Conservation (phyloP, 1,284 basidiomycete genomes). For the Trametes pubescens region DNA sequence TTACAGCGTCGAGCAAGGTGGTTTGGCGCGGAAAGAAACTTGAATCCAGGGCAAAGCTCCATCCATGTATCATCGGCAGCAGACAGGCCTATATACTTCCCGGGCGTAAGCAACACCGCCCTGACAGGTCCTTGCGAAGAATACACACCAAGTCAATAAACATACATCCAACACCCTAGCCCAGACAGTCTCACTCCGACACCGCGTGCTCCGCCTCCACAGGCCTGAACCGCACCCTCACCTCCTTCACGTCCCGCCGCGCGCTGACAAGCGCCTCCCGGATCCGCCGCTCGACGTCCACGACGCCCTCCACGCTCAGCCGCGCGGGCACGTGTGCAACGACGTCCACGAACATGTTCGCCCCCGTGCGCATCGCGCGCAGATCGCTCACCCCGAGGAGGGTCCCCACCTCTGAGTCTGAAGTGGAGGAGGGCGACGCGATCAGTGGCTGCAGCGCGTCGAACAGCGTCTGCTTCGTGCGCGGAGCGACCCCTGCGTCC, state of each 20-base stretch:
- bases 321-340: conserved; percentile 70
- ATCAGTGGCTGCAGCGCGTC: conserved; percentile 64
- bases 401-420: conserved; percentile 19
- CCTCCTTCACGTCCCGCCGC: conserved; percentile 81
- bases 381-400: conserved; percentile 67
- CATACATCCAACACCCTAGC: background rate
- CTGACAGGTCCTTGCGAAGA: background rate
- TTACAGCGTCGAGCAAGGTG: too few relatives aligned
- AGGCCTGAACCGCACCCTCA: conserved; percentile 76
- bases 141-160: background rate
- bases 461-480: conserved; percentile 62
- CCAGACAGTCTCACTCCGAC: background rate
- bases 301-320: conserved; percentile 67
- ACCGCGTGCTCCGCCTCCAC: background rate
- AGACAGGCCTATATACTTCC: too few relatives aligned
- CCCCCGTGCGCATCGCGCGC: conserved; percentile 82
- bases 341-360: conserved; percentile 77
- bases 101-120: background rate
- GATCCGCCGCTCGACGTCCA: conserved; percentile 71
- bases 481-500: conserved; percentile 80
- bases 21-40: too few relatives aligned
- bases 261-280: conserved; percentile 64
- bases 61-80: too few relatives aligned
- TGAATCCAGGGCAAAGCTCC: too few relatives aligned
- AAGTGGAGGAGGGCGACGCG: conserved; percentile 35